Evolutionary conservation across 192 early-diverging fungal genomes (phyloP).

Genomic region (Geranomyces variabilis): DNA sequence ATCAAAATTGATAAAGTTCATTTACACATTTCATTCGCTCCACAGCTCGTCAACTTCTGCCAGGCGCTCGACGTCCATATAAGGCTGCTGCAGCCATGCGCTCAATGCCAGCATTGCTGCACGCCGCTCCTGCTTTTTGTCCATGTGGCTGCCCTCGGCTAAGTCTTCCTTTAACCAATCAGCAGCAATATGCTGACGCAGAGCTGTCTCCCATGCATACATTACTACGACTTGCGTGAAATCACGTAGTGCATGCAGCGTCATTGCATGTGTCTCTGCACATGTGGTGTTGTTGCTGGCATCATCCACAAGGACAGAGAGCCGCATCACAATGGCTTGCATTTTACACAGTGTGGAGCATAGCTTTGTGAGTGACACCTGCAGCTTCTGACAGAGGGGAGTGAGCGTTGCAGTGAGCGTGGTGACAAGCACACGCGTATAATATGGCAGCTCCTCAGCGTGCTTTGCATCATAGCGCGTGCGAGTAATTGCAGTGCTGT

Average conservation of each 20-base stretch:
- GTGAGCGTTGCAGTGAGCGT: not conserved
- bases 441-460: not conserved
- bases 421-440: not conserved
- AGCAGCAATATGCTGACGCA: conserved; percentile 10
- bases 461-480: not conserved
- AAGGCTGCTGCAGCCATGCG: conserved; percentile 39
- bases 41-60: conserved; percentile 22
- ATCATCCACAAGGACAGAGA: conserved; percentile 19
- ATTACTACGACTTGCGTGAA: not conserved
- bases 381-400: not conserved
- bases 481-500: too few relatives aligned
- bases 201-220: conserved; percentile 21
- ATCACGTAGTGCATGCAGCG: not conserved
- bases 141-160: too few relatives aligned
- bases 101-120: conserved; percentile 25
- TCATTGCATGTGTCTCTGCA: not conserved
- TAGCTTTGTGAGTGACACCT: not conserved
- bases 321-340: not conserved
- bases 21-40: conserved; percentile 12
- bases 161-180: not conserved
- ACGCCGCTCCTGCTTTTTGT: conserved; percentile 6
- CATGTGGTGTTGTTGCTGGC: conserved; percentile 21
- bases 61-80: conserved; percentile 20
- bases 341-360: conserved; percentile 10
- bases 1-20: too few relatives aligned